phyloP scores from a whole-genome alignment of 441 rosid genomes.

The Pelargonium fulgidum region DNA sequence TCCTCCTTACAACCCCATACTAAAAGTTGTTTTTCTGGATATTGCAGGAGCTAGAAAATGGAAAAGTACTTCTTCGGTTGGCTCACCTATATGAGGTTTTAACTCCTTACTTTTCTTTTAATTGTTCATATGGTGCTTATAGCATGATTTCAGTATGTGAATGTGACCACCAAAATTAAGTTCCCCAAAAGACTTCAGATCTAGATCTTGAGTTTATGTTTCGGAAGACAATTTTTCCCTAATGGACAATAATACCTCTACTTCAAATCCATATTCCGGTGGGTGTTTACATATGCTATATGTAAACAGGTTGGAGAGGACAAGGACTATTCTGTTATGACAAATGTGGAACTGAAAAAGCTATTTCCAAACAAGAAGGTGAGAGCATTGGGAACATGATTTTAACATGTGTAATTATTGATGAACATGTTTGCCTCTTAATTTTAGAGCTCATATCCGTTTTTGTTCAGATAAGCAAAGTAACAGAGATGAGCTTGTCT shows the following conservation, averaged over 20 bases:
- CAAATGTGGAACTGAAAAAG: conserved; percentile 54
- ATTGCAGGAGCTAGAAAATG: conserved; percentile 52
- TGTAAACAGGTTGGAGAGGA: conserved; percentile 47
- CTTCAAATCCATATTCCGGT: conserved; percentile 6
- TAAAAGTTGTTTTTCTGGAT: conserved; percentile 9
- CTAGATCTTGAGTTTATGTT: no score
- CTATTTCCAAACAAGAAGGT: conserved; percentile 55
- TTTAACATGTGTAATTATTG: no score
- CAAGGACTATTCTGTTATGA: conserved; percentile 45
- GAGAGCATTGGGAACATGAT: conserved; percentile 16
- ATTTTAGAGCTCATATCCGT: background rate
- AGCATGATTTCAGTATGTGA: no score
- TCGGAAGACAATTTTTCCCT: no score
- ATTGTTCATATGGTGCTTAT: background rate
- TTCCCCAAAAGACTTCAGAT: no score
- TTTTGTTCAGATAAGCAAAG: conserved; percentile 36
- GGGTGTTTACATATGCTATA: conserved; percentile 10
- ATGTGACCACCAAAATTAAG: no score
- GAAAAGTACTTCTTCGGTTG: conserved; percentile 53
- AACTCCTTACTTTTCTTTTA: conserved; percentile 10
- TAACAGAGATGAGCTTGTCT: conserved; percentile 57
- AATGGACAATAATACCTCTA: background rate
- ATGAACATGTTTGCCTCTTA: background rate
- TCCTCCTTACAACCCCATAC: no score
- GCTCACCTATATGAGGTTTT: conserved; percentile 65